phyloP scores from a whole-genome alignment of 352 stramenopile species.

The Phytopythium boreale region DNA sequence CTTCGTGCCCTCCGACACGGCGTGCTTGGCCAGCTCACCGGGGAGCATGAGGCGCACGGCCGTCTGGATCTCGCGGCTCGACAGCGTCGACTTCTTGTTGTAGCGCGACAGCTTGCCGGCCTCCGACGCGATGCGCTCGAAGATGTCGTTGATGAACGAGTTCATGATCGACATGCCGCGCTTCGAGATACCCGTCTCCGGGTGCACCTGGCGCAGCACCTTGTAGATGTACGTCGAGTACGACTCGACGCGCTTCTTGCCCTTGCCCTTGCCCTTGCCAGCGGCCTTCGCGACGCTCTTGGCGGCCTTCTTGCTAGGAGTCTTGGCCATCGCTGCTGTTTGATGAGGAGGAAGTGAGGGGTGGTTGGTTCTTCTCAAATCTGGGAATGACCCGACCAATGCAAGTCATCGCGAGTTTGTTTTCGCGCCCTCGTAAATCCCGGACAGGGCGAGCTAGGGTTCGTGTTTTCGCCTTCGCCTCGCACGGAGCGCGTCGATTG shows the following conservation, averaged over 20 bases:
- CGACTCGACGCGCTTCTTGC: constrained; percentile 87
- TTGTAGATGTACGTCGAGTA: constrained; percentile 94
- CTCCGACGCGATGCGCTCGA: constrained; percentile 97
- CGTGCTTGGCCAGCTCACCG: constrained; percentile 97
- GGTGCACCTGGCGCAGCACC: constrained; percentile 94
- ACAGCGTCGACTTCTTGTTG: constrained; percentile 99
- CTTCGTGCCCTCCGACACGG: constrained; percentile 97
- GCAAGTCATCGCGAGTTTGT: neutral
- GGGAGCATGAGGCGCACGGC: constrained; percentile 94
- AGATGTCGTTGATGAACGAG: constrained; percentile 99
- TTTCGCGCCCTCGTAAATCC: neutral
- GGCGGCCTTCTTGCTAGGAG: constrained; percentile 92
- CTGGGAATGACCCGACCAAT: neutral
- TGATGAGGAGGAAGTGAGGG: neutral
- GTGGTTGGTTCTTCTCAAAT: constrained; percentile 7
- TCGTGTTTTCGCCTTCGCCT: constrained; percentile 7
- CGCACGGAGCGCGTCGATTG: neutral
- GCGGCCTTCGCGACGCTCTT: constrained; percentile 76
- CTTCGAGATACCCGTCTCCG: constrained; percentile 96
- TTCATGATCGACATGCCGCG: constrained; percentile 99
- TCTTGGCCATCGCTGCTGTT: constrained; percentile 91
- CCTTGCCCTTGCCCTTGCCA: constrained; percentile 79
- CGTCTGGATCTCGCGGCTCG: constrained; percentile 96
- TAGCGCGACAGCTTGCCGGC: constrained; percentile 95
- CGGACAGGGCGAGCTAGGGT: neutral